Evolutionary conservation across 495 filamentous ascomycete genomes (phyloP).

Genomic region (Aspergillus ellipticus): DNA sequence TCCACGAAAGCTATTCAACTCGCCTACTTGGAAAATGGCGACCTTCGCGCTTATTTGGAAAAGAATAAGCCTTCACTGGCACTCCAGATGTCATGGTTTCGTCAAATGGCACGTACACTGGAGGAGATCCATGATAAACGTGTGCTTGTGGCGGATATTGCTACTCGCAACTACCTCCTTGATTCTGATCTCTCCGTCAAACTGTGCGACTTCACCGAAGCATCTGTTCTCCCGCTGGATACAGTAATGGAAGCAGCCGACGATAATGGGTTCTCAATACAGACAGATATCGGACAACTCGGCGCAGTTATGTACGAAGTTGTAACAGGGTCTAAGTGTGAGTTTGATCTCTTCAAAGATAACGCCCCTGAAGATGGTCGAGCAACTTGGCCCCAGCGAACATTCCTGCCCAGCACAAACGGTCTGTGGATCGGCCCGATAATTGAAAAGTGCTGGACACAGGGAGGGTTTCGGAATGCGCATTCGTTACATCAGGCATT

Average conservation of each 20-base stretch:
- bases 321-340: conserved; percentile 20
- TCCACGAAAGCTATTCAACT: conserved; percentile 21
- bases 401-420: conserved; percentile 21
- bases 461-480: conserved; percentile 21
- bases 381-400: conserved; percentile 21
- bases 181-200: conserved; percentile 27
- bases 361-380: conserved; percentile 18
- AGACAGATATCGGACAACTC: conserved; percentile 27
- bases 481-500: conserved; percentile 20
- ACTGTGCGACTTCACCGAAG: conserved; percentile 29
- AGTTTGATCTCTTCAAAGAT: conserved; percentile 27
- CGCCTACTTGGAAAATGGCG: conserved; percentile 23
- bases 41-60: conserved; percentile 23
- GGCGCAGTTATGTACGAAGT: conserved; percentile 31
- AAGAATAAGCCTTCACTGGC: conserved; percentile 13
- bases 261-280: conserved; percentile 21
- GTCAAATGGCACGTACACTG: conserved; percentile 26
- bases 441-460: conserved; percentile 28
- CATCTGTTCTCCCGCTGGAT: conserved; percentile 23
- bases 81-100: conserved; percentile 27
- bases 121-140: conserved; percentile 22
- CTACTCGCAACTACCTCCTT: conserved; percentile 27
- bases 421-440: conserved; percentile 26
- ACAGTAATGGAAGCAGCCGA: conserved; percentile 24
- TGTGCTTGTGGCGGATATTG: conserved; percentile 30